Evolutionary conservation across 2,329 filamentous ascomycete genomes (phyloP).

Genomic region (Xylariaceae sp.): DNA sequence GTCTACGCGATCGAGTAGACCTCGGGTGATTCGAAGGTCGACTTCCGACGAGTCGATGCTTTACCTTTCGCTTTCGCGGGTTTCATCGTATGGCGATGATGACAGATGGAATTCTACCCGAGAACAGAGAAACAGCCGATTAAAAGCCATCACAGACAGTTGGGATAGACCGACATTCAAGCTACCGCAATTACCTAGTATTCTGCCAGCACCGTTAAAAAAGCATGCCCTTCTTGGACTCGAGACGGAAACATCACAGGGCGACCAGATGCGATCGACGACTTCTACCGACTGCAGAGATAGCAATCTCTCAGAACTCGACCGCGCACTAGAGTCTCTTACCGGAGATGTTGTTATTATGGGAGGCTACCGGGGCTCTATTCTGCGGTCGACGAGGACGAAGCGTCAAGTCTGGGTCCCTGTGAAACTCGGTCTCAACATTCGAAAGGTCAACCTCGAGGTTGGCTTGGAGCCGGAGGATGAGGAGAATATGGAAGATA

Average conservation of each 20-base stretch:
- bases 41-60: constrained; percentile 76
- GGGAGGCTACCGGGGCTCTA: constrained; percentile 84
- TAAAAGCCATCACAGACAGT: constrained; percentile 87
- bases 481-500: constrained; percentile 75
- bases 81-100: constrained; percentile 81
- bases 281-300: constrained; percentile 26
- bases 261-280: constrained; percentile 16
- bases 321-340: constrained; percentile 58
- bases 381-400: constrained; percentile 77
- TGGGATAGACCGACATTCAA: constrained; percentile 75
- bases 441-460: constrained; percentile 86
- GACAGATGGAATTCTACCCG: constrained; percentile 72
- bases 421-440: constrained; percentile 84
- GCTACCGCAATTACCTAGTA: constrained; percentile 56
- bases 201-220: constrained; percentile 37
- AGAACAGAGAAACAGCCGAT: constrained; percentile 79
- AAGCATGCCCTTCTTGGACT: constrained; percentile 23
- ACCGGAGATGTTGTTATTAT: constrained; percentile 83
- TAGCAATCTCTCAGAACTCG: constrained; percentile 36
- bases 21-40: constrained; percentile 48
- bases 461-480: constrained; percentile 77
- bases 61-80: constrained; percentile 67
- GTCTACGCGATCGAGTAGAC: constrained; percentile 23
- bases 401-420: constrained; percentile 91
- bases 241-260: constrained; percentile 21